Conservation (phyloP, 768 basidiomycete species). For the Lactarius trivialis region DNA sequence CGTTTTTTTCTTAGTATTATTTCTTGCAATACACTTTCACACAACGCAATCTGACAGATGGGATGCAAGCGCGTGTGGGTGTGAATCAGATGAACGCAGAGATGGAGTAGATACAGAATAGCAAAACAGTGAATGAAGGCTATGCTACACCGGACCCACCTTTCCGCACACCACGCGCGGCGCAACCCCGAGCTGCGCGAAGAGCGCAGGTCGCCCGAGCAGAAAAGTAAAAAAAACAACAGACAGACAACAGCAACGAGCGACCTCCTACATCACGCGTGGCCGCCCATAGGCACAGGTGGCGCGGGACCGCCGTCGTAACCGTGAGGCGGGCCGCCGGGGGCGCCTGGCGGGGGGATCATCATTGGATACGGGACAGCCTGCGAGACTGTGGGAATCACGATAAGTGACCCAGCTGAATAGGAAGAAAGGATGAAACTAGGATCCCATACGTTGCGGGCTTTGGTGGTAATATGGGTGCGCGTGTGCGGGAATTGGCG, state of each 20-base stretch:
- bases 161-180: background rate
- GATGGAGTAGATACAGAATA: conserved; percentile 18
- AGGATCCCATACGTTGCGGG: conserved; percentile 59
- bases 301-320: conserved; percentile 67
- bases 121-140: background rate
- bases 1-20: background rate
- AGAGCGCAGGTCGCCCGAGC: conserved; percentile 9
- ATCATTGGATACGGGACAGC: conserved; percentile 88
- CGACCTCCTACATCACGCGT: conserved; percentile 40
- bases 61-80: conserved; percentile 6
- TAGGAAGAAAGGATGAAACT: conserved; percentile 22
- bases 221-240: conserved; percentile 17
- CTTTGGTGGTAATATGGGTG: conserved; percentile 88
- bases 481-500: conserved; percentile 80
- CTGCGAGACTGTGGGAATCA: conserved; percentile 56
- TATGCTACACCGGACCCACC: conserved; percentile 5
- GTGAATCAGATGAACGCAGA: conserved; percentile 9
- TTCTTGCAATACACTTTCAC: conserved; percentile 5
- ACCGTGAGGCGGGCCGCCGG: conserved; percentile 58
- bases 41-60: background rate
- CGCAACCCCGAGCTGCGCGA: background rate
- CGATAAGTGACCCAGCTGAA: background rate
- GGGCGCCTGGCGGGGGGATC: conserved; percentile 73
- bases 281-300: conserved; percentile 71
- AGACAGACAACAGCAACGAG: conserved; percentile 10